Base-by-base conservation (phyloP, 2,329 filamentous ascomycete genomes). In the Beauveria medogensis region DNA sequence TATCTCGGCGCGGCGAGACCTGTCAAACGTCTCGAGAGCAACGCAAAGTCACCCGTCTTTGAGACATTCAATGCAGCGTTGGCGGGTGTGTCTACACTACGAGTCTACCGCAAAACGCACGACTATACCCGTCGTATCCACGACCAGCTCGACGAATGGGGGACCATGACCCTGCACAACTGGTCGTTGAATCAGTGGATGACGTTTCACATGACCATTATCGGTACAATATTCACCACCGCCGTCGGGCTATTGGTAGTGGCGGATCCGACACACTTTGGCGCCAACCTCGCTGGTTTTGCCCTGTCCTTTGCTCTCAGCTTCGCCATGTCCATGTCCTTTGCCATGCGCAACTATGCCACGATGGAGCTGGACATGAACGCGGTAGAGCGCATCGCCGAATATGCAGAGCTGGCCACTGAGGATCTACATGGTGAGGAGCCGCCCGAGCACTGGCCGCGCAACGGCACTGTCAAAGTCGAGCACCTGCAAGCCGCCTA, bases 351-450 rank as follows among this genome's bases (percentile, higher is more conserved):
- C 2, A 77, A 85, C 60, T 91, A 90, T 68, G 81, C 88, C 0
- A 86, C 83, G 63, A 75, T 91, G 22, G 90, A 93, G 69, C 76
- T 92, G 5, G 84, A 90, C 68, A 91, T 92, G 87, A 92, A 92
- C 67, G 83, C 88, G 0, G 85, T 86, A 0, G 90, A 93, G 73
- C 80, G 90, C 28, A 84, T 93, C 28, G 77, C 91, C 3, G 90
- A 92, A 69, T 93, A 92, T 70, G 82, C 85, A 0, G 82, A 86
- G 55, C 78, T 92, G 8, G 75, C 82, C 28, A 90, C 83, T 0
- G 89, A 92, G 69, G 79, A 82, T 26, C 82, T 86, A 43, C 82
- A 77, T 10, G 88, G 87, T 9, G 70, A 74, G 22, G 76, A 79
- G 24, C 82, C 87, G 0, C 86, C 89, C 0, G 86, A 87, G 1